Evolutionary conservation across 2,329 filamentous ascomycete species (phyloP).

Genomic region (Phyllosticta paracitricarpa): DNA sequence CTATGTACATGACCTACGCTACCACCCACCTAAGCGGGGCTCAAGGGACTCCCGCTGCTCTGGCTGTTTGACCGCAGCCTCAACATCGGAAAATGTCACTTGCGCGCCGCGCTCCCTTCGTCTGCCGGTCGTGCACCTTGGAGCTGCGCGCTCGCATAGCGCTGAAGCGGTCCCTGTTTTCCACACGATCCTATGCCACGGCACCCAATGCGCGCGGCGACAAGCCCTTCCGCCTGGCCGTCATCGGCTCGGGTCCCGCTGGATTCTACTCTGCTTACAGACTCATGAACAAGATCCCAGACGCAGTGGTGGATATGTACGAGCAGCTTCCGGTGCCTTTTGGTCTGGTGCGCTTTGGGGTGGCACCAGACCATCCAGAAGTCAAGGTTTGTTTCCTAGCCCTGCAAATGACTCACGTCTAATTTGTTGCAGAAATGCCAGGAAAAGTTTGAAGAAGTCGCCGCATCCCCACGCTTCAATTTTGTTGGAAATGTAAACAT

Average conservation of each 20-base stretch:
- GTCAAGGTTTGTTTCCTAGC: constrained; percentile 61
- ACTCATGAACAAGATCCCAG: constrained; percentile 63
- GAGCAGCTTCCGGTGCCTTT: constrained; percentile 88
- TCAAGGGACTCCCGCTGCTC: not conserved
- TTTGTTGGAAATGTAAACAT: constrained; percentile 86
- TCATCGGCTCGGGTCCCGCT: constrained; percentile 88
- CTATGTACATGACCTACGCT: no score
- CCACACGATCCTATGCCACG: constrained; percentile 1
- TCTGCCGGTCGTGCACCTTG: not conserved
- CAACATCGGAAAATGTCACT: constrained; percentile 2
- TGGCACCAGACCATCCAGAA: constrained; percentile 96
- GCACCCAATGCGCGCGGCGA: constrained; percentile 14
- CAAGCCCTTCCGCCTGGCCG: constrained; percentile 62
- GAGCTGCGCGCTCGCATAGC: not conserved
- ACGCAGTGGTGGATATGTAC: constrained; percentile 85
- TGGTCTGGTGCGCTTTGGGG: constrained; percentile 84
- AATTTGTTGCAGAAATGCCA: constrained; percentile 65
- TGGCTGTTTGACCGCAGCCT: not conserved
- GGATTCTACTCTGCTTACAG: constrained; percentile 92
- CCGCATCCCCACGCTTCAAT: constrained; percentile 68
- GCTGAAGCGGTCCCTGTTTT: not conserved
- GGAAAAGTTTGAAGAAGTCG: constrained; percentile 86
- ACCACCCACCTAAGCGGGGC: no score
- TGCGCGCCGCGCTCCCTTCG: not conserved
- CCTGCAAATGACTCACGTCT: not conserved